Evolutionary conservation across 371 early-diverging fungal species (phyloP).

Genomic region (Actinomortierella wolfii): DNA sequence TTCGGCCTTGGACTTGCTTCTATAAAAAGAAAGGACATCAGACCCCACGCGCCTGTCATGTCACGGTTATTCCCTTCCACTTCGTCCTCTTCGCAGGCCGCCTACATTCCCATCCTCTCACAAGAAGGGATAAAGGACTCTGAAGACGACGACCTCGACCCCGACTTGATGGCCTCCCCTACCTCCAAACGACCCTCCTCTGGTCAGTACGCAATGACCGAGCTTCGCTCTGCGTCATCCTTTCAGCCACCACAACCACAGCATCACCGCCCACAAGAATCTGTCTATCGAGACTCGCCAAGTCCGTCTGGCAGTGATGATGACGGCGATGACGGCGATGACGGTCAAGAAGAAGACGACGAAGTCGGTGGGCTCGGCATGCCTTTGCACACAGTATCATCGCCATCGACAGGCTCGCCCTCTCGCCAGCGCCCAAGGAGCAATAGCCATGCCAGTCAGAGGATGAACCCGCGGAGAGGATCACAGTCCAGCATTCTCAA

Average conservation of each 20-base stretch:
- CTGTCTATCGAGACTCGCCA: neutral
- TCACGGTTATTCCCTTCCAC: constrained; percentile 35
- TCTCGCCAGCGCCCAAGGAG: constrained; percentile 7
- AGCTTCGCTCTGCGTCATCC: constrained; percentile 4
- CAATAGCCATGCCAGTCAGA: constrained; percentile 19
- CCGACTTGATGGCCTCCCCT: constrained; percentile 2
- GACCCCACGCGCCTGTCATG: constrained; percentile 14
- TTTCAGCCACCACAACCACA: constrained; percentile 12
- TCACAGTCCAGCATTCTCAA: neutral
- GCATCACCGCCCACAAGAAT: constrained; percentile 30
- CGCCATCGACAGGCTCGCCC: constrained; percentile 6
- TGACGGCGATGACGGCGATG: constrained; percentile 10
- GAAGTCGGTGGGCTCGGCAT: constrained; percentile 7
- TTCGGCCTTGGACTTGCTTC: constrained; percentile 2
- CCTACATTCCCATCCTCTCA: constrained; percentile 28
- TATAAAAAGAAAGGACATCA: constrained; percentile 1
- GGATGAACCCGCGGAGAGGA: constrained; percentile 3
- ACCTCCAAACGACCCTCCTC: constrained; percentile 1
- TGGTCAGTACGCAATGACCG: neutral
- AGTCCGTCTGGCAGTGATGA: constrained; percentile 7
- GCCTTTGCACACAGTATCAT: neutral
- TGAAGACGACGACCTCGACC: constrained; percentile 23
- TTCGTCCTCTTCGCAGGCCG: constrained; percentile 33
- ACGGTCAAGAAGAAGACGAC: constrained; percentile 15
- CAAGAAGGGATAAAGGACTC: constrained; percentile 12